Base-by-base conservation (phyloP, 352 stramenopile genomes). In the Phytophthora pisi region DNA sequence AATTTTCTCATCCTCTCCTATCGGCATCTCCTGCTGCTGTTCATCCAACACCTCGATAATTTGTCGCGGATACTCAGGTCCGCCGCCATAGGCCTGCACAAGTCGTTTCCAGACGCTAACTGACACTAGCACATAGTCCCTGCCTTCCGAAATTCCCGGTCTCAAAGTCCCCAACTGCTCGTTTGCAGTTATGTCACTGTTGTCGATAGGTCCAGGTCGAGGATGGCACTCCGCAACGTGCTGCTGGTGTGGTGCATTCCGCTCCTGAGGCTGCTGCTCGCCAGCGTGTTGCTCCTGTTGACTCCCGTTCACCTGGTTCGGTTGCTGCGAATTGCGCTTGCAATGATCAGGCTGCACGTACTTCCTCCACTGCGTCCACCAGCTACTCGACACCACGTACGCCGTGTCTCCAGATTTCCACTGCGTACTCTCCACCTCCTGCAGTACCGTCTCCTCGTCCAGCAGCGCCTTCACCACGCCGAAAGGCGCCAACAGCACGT, bases 311-410 rank as follows among this genome's bases (percentile, higher is more conserved):
- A 18, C 15, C 16, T 63, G 42, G 31, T 49, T 57, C 6, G 9
- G 16, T 15, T 49, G 40, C 26, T 47, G 50, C 31, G 23, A 24
- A 23, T 11, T 26, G 45, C 26, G 26, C 23, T 52, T 60, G 42
- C 28, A 50, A 34, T 53, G 49, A 45, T 51, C 30, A 51, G 61
- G 45, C 9, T 73, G 63, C 7, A 79, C 54, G 60, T 84, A 85
- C 38, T 53, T 57, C n/a, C 64, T 56, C 83, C 86, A 93, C 42
- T 80, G 77, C 8, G 42, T 60, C 86, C 83, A 93, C 86, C 86
- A 93, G 15, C 34, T 30, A 54, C 60, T 77, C 23, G 77, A 72
- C 5, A 92, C 66, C 0, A 90, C 62, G 56, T 83, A 93, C 7
- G 65, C 77, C 6, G 63, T 87, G 28, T 89, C 72, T 1, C 73